A percentile compares a stretch with the other conserved stretches of the same genome.
These are phyloP conservation scores for Alternaria sp. DNA, from an alignment of 2,329 filamentous ascomycete genomes.

Conservation along the genomic window DNA sequence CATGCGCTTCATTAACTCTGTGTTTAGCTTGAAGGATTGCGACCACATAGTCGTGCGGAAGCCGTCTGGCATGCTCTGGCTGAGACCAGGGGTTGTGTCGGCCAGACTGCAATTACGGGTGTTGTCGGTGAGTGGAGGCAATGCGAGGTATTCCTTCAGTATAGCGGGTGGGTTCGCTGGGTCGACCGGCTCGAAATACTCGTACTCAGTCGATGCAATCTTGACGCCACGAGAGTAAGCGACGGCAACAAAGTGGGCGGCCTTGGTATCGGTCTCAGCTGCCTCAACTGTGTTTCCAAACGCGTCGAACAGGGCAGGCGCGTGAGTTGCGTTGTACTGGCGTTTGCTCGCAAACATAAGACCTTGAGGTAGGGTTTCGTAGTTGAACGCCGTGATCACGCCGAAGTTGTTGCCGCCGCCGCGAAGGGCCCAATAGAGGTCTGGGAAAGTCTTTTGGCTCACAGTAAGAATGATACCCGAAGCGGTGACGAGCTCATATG, in stretches of 20 bases:
- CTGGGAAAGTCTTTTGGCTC: slow-evolving; percentile 34
- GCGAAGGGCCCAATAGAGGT: slow-evolving; percentile 50
- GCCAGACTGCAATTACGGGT: slow-evolving; percentile 24
- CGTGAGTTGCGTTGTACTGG: slow-evolving; percentile 9
- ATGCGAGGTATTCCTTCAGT: slow-evolving; percentile 26
- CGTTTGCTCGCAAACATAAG: slow-evolving; percentile 8
- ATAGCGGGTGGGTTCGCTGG: slow-evolving; percentile 19
- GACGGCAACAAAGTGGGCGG: slow-evolving; percentile 30
- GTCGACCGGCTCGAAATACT: slow-evolving; percentile 26
- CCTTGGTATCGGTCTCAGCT: slow-evolving; percentile 22
- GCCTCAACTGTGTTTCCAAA: slow-evolving; percentile 24
- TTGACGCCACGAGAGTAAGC: slow-evolving; percentile 11
- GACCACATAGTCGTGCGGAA: slow-evolving; percentile 36
- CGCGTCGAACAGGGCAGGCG: slow-evolving; percentile 21
- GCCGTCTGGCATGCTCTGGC: slow-evolving; percentile 15
- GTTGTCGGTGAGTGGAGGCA: slow-evolving; percentile 21
- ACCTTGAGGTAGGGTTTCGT: slow-evolving; percentile 19
- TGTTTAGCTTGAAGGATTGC: slow-evolving; percentile 31
- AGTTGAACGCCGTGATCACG: slow-evolving; percentile 37
- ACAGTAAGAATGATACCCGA: slow-evolving; percentile 23
- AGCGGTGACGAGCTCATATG: slow-evolving; percentile 40
- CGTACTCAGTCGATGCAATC: slow-evolving; percentile 20
- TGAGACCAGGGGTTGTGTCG: slow-evolving; percentile 17
- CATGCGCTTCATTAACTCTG: slow-evolving; percentile 21
- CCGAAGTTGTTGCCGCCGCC: slow-evolving; percentile 47